Conservation (phyloP, 176 grass and related monocot genomes). For the Hordeum vulgare region MorexV3_pseudomolecules_assembly NC_058523.1:322941507-322942006, state of each 20-base stretch:
- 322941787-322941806: slow-evolving; percentile 2
- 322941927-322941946: slow-evolving; percentile 2
- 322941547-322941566: neutral
- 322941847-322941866: neutral
- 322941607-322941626: neutral
- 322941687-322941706: neutral
- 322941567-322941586: neutral
- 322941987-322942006: neutral
- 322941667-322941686: neutral
- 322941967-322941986: neutral
- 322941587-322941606: neutral
- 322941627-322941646: neutral
- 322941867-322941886: neutral
- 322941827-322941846: neutral
- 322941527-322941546: no score
- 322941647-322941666: neutral
- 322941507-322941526: no score
- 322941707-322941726: neutral
- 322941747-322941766: neutral
- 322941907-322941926: neutral
- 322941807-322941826: neutral
- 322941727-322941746: neutral
- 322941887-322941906: neutral
- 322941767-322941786: neutral
- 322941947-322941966: neutral